Base-by-base conservation (phyloP, 2,329 filamentous ascomycete genomes). In the Aspergillaceae sp. region DNA sequence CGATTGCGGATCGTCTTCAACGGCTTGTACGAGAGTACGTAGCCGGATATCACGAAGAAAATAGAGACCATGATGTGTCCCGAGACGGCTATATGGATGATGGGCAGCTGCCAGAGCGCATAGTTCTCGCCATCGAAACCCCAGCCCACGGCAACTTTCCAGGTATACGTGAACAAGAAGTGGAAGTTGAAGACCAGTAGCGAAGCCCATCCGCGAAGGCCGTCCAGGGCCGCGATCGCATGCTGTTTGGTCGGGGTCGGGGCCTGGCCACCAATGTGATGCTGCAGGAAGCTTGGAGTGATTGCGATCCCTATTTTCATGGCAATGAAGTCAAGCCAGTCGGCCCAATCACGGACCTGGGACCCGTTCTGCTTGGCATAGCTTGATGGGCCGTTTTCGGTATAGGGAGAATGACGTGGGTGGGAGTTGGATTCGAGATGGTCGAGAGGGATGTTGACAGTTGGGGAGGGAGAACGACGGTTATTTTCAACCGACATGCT, bases 1-100 rank as follows among this genome's bases (percentile, higher is more conserved):
- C 61, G 57, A 46, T 48, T 61, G 33, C 63, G 65, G 44, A 70
- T 67, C 34, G 62, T 56, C 49, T 64, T 70, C 44, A 70, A 49
- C 3, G 66, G 66, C 47, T 67, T 68, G 47, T 67, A 66, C 29
- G 69, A 71, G 41, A 74, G 60, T n/a, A 71, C 70, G 47, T 74
- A 74, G 43, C 71, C 71, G 6, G 69, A 73, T 28, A 74, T 66
- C 32, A 74, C 65, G 52, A 74, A 74, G 57, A 74, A 74, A 34
- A 73, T 67, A 40, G 65, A 63, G 9, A 74, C 70, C 69, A 71
- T 71, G 48, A 72, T 66, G 49, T 73, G 70, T 27, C 71, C 70
- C 3, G 69, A 66, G 46, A 69, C 68, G 28, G 71, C 51, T 51
- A 71, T 56, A 42, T 70, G 67, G 26, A 72, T 43, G 51, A 72